A percentile compares a stretch with the other conserved stretches of the same genome.
Conservation (phyloP, 1,284 basidiomycete species). For the Microbotryomycetes sp. region DNA sequence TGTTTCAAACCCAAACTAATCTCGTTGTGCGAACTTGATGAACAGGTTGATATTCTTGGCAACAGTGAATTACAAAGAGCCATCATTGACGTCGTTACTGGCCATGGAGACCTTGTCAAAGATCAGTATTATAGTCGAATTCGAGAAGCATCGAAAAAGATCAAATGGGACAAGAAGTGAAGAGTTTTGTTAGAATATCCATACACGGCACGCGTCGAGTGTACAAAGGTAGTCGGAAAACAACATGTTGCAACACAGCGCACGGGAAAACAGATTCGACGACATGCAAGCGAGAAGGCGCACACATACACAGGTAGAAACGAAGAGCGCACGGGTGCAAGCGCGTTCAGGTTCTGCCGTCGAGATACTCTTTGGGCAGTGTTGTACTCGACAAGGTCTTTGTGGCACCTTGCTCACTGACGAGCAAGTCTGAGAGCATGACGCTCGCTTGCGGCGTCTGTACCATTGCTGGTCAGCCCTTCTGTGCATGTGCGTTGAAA, state of each 20-base stretch:
- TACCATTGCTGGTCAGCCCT: not conserved
- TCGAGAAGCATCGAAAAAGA: slow-evolving; percentile 60
- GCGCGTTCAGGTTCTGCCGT: not conserved
- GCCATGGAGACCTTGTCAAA: slow-evolving; percentile 47
- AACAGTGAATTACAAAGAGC: slow-evolving; percentile 72
- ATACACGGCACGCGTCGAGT: too few relatives aligned
- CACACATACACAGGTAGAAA: too few relatives aligned
- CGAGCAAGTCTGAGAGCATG: not conserved
- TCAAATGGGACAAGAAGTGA: slow-evolving; percentile 61
- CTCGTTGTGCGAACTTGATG: slow-evolving; percentile 43
- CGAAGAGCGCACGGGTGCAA: too few relatives aligned
- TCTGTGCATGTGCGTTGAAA: not conserved
- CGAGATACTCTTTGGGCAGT: slow-evolving; percentile 27
- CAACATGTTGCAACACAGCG: too few relatives aligned
- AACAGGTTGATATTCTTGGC: slow-evolving; percentile 92
- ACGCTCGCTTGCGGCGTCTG: slow-evolving; percentile 19
- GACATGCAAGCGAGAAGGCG: too few relatives aligned
- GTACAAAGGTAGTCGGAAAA: too few relatives aligned
- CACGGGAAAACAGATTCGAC: too few relatives aligned
- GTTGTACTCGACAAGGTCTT: slow-evolving; percentile 14
- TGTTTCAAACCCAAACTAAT: not conserved
- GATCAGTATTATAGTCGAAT: slow-evolving; percentile 40
- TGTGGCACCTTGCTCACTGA: not conserved
- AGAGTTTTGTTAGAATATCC: not conserved
- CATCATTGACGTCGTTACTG: slow-evolving; percentile 79